phyloP scores from a whole-genome alignment of 257 asterid species.

The Euphrasia confusa region DNA sequence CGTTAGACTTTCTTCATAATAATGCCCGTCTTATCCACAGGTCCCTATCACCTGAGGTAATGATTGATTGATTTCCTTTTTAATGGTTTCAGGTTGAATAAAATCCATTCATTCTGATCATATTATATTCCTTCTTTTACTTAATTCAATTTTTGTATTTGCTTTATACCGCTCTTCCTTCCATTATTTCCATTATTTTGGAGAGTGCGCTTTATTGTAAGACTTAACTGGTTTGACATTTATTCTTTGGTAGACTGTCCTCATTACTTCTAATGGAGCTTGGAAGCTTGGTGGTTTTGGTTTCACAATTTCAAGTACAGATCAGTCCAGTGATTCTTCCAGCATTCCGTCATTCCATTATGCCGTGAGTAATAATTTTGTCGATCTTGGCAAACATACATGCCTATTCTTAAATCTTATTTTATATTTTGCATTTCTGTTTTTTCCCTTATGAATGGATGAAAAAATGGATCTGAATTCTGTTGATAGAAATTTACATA shows the following conservation, averaged over 20 bases:
- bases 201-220: slow-evolving; percentile 20
- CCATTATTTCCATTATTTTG: slow-evolving; percentile 1
- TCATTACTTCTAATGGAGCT: slow-evolving; percentile 94
- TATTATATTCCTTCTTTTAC: neutral
- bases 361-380: slow-evolving; percentile 66
- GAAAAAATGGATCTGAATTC: slow-evolving; percentile 17
- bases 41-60: slow-evolving; percentile 89
- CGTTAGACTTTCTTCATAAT: slow-evolving; percentile 92
- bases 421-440: neutral
- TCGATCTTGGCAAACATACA: slow-evolving; percentile 24
- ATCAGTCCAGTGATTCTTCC: slow-evolving; percentile 63
- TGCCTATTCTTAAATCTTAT: slow-evolving; percentile 7
- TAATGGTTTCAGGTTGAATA: neutral
- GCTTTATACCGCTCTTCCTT: too few species aligned
- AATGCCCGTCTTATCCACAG: slow-evolving; percentile 91
- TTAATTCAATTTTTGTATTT: too few species aligned
- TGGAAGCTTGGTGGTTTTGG: slow-evolving; percentile 99
- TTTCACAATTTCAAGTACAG: slow-evolving; percentile 60
- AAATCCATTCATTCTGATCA: slow-evolving; percentile 3
- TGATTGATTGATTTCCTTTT: slow-evolving; percentile 18
- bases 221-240: slow-evolving; percentile 24
- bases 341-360: slow-evolving; percentile 74
- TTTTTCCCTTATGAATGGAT: slow-evolving; percentile 13
- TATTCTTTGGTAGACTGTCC: slow-evolving; percentile 53
- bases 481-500: neutral